A percentile compares a stretch with the other conserved stretches of the same genome.
Evolutionary conservation across 2,329 filamentous ascomycete genomes (phyloP).

Genomic region (Orbilia javanica): DNA sequence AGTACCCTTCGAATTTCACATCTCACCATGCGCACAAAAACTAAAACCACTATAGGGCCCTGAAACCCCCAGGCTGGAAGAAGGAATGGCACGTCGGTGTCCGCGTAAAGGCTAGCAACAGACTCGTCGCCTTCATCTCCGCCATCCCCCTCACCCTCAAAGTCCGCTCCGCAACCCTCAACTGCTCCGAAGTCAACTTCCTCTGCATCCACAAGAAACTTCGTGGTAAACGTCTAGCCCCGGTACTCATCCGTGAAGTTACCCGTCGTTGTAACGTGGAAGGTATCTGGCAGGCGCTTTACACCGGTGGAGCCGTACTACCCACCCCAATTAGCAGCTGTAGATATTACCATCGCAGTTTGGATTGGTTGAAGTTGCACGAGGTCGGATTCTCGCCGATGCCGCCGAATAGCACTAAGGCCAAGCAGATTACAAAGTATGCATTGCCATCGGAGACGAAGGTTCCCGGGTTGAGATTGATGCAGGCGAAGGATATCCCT

Average conservation of each 20-base stretch:
- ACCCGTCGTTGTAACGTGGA: conserved; percentile 89
- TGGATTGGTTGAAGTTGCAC: conserved; percentile 96
- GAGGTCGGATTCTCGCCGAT: conserved; percentile 94
- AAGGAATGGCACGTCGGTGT: conserved; percentile 96
- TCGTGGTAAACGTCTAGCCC: conserved; percentile 88
- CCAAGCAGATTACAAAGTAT: conserved; percentile 87
- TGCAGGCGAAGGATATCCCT: conserved; percentile 82
- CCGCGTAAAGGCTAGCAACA: conserved; percentile 82
- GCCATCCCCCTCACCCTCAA: conserved; percentile 87
- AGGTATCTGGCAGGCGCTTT: conserved; percentile 93
- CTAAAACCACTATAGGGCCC: conserved; percentile 73
- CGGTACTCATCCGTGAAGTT: conserved; percentile 97
- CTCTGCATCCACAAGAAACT: conserved; percentile 98
- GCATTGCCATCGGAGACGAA: conserved; percentile 80
- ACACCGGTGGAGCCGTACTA: conserved; percentile 90
- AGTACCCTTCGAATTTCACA: conserved; percentile 60
- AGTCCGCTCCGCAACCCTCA: conserved; percentile 80
- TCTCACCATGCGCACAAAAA: background rate
- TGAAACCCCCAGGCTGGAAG: conserved; percentile 94
- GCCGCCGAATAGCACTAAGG: conserved; percentile 83
- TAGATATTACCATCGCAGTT: conserved; percentile 91
- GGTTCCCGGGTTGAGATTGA: conserved; percentile 80
- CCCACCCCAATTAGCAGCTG: conserved; percentile 93
- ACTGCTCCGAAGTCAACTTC: conserved; percentile 95
- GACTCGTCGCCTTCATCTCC: conserved; percentile 94